Base-by-base conservation (phyloP, 2,329 filamentous ascomycete genomes). In the Fusarium luffae region DNA sequence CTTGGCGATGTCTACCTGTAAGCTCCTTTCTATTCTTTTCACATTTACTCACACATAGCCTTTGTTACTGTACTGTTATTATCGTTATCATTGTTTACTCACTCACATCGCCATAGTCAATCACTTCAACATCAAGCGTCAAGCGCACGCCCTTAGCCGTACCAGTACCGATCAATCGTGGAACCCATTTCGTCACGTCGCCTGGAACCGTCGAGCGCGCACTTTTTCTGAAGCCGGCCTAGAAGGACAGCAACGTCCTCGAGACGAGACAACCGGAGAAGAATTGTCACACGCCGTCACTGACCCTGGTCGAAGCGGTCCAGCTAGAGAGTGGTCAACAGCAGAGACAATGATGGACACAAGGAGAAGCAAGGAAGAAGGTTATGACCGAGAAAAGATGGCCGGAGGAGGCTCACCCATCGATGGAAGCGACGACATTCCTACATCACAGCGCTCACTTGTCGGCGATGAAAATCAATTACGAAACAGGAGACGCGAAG, bases 181-280 rank as follows among this genome's bases (percentile, higher is more conserved):
- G 78, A 85, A 84, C 30, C 82, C 81, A 10, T 85, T 85, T 54
- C 79, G 81, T 11, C 82, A 82, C 59, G 77, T 82, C n/a, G 67
- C 75, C 23, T 82, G 79, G 79, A 75, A 75, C 18, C 76, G 70
- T 14, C 72, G 69, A 52, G 66, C 62, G 14, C 72, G 74, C 48
- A 49, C 69, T 7, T 18, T 63, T 25, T 71, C 69, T 77, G 79
- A 81, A 50, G 76, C 68, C 48, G 71, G 69, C 7, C 69, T 80
- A 23, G 79, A 83, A 63, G 74, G 76, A 32, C 75, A 79, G 60
- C 63, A 49, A 63, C 68, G 46, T 28, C 30, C 60, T 65, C 69
- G 19, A 63, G 71, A 73, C n/a, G 43, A 72, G 12, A 48, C 32
- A 12, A 25, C 48, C 37, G 78, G 77, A 41, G 75, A 76, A 21